A percentile compares a stretch with the other conserved stretches of the same genome.
Conservation (phyloP, 1,284 basidiomycete species). For the Ceratobasidium sp. region DNA sequence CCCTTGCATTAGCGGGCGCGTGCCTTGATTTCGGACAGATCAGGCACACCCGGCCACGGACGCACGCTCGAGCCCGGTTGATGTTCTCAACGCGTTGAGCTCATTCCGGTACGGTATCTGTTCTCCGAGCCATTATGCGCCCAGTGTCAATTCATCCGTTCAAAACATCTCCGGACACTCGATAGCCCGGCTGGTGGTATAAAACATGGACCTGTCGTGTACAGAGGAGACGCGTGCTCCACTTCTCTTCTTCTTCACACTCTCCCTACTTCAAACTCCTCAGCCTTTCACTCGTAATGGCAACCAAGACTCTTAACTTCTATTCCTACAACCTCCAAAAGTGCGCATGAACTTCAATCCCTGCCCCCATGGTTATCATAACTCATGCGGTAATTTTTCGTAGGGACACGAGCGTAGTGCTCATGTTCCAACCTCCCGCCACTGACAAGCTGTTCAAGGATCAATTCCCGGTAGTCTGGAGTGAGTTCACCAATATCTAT, state of each 20-base stretch:
- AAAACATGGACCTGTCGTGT: not conserved
- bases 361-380: not conserved
- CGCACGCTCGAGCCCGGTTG: not conserved
- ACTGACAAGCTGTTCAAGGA: conserved; percentile 13
- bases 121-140: not conserved
- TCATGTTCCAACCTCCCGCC: conserved; percentile 23
- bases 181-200: not conserved
- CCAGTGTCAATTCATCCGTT: no score
- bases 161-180: no score
- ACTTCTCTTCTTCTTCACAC: no score
- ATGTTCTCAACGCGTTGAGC: not conserved
- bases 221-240: not conserved
- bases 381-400: not conserved
- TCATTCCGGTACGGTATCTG: not conserved
- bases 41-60: not conserved
- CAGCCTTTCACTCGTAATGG: not conserved
- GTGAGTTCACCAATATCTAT: not conserved
- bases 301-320: conserved; percentile 24
- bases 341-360: not conserved
- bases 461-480: conserved; percentile 31
- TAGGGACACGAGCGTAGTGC: conserved; percentile 25
- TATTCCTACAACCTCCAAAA: conserved; percentile 16
- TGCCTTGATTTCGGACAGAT: not conserved
- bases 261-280: not conserved
- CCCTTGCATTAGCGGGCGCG: not conserved